Evolutionary conservation across 1,284 basidiomycete genomes (phyloP).

Genomic region (Pseudozyma pruni): DNA sequence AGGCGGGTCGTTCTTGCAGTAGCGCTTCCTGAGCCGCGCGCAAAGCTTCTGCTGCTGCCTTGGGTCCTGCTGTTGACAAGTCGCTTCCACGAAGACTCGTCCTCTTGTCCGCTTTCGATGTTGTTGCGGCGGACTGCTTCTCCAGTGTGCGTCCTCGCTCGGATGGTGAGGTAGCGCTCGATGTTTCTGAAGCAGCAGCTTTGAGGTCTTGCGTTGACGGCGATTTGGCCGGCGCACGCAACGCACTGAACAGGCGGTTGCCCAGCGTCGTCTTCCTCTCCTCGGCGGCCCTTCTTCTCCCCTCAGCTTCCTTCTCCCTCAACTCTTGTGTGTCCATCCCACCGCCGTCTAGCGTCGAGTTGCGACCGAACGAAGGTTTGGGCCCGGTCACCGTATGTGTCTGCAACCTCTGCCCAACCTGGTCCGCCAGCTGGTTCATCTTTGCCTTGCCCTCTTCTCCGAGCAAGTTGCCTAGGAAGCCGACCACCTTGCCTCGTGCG

Average conservation of each 20-base stretch:
- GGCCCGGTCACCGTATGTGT: conserved; percentile 66
- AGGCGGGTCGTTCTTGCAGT: conserved; percentile 53
- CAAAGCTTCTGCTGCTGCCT: conserved; percentile 54
- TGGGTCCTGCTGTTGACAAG: conserved; percentile 48
- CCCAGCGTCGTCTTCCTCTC: conserved; percentile 42
- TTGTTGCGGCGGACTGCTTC: conserved; percentile 15
- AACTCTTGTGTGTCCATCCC: conserved; percentile 52
- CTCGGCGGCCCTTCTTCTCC: conserved; percentile 28
- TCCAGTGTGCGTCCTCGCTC: conserved; percentile 32
- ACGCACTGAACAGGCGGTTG: conserved; percentile 50
- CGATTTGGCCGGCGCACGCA: conserved; percentile 26
- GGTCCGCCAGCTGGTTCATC: conserved; percentile 64
- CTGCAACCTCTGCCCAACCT: conserved; percentile 61
- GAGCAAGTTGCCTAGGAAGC: conserved; percentile 63
- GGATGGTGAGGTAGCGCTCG: conserved; percentile 6
- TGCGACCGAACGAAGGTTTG: conserved; percentile 58
- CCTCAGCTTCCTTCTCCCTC: conserved; percentile 50
- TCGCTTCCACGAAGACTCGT: conserved; percentile 49
- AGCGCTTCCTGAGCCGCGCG: conserved; percentile 57
- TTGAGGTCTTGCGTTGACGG: conserved; percentile 35
- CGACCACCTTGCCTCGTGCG: conserved; percentile 61
- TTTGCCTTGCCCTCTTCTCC: conserved; percentile 66
- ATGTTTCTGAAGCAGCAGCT: conserved; percentile 12
- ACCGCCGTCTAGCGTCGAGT: conserved; percentile 46
- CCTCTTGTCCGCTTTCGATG: conserved; percentile 29